Evolutionary conservation across 768 basidiomycete genomes (phyloP), one percentile per base, ranked within the genome.

Genomic region (Tulasnella sp.): DNA sequence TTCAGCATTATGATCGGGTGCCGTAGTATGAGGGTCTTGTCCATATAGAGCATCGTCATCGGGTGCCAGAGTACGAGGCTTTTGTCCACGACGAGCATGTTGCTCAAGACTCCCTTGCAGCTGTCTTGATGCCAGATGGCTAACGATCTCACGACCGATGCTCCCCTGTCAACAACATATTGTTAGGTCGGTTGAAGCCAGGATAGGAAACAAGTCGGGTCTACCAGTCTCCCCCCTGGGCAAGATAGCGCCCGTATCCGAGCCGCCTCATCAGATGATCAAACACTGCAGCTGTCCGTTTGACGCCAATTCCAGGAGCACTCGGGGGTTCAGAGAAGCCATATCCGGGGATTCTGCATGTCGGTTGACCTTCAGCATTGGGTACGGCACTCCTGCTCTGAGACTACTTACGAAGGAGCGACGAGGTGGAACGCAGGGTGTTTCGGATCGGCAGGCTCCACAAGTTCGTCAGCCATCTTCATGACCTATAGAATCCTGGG

Each of bases 371-470:
- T 5, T 19, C n/a, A 48, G n/a, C 45, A 27, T 11, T 19, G 41
- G n/a, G 41, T 43, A n/a, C 41, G 41, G 11, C 19, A 43, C 41
- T 43, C 41, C 41, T 19, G 41, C 41, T 56, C 21, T 45, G 23
- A 13, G 0, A 9, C 42, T 43, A 13, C 58, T 51, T 51, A 59
- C 58, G 58, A 59, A 2, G 58, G 58, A 0, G 58, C 26, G 13
- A 59, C 45, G 44, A 59, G 27, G 34, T 59, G 48, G n/a, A 50
- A 59, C 5, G 58, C 58, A 8, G 58, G 58, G 30, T 59, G 58
- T 27, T 41, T 59, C 24, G 58, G 58, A 34, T 59, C 58, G 27
- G 29, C 19, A 19, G 58, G 58, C 32, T 59, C 58, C n/a, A 47
- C 49, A 19, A 59, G 32, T 26, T 51, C 58, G 17, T 51, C 58